Evolutionary conservation across 2,329 filamentous ascomycete species (phyloP).

Genomic region (Penicillium sp.): DNA sequence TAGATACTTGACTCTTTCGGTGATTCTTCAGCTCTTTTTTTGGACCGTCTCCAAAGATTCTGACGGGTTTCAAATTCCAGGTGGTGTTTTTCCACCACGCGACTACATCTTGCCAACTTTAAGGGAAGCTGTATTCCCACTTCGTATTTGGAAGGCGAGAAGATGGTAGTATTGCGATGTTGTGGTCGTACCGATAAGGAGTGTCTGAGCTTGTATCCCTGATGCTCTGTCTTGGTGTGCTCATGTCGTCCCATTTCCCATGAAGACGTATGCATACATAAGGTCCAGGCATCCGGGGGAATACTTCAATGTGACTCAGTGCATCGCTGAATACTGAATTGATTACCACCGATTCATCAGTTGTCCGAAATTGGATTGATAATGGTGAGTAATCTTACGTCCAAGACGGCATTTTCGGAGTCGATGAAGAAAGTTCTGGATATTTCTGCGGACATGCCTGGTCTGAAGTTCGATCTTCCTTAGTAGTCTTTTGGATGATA

Average conservation of each 20-base stretch:
- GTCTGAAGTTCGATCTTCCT: not conserved
- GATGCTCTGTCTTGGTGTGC: not conserved
- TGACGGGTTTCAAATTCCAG: no score
- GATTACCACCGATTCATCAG: not conserved
- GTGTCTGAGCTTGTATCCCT: not conserved
- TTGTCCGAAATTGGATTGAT: not conserved
- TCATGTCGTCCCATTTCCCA: not conserved
- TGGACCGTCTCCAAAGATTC: no score
- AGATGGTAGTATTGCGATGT: constrained; percentile 7
- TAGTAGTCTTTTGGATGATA: not conserved
- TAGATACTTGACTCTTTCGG: no score
- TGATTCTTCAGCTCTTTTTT: no score
- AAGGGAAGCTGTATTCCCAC: not conserved
- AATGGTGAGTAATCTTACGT: not conserved
- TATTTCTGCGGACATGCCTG: not conserved
- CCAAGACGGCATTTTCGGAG: not conserved
- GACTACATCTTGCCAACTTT: no score
- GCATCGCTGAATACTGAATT: not conserved
- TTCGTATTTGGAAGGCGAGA: not conserved
- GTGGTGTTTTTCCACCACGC: no score
- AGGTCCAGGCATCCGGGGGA: not conserved
- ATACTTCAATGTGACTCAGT: not conserved
- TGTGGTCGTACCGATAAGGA: not conserved
- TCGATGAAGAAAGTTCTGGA: not conserved
- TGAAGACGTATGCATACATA: not conserved